Conservation (phyloP, 108 stramenopile genomes). For the Fragilaria radians region DNA sequence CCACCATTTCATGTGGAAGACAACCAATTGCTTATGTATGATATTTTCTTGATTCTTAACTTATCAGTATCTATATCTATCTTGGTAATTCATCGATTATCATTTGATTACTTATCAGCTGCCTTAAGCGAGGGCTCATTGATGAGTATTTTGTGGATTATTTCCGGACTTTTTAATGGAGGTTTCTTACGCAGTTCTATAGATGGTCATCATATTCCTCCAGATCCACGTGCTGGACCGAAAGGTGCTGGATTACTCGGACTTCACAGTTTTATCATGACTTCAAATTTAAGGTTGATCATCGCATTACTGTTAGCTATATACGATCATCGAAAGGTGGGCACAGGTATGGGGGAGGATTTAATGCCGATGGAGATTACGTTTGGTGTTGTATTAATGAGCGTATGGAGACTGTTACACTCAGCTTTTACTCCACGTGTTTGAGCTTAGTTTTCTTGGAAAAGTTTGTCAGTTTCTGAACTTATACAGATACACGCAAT, state of each 20-base stretch:
- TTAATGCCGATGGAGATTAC: constrained; percentile 56
- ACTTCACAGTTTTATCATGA: constrained; percentile 39
- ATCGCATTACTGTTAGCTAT: constrained; percentile 37
- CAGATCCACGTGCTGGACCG: constrained; percentile 48
- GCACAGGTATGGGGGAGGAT: constrained; percentile 32
- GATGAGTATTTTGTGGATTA: constrained; percentile 48
- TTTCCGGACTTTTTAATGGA: constrained; percentile 49
- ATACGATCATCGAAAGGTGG: constrained; percentile 43
- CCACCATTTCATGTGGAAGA: constrained; percentile 57
- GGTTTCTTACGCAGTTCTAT: constrained; percentile 48
- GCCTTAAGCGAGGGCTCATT: constrained; percentile 55
- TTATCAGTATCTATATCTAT: constrained; percentile 49
- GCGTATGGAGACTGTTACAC: constrained; percentile 50
- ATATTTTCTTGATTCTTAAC: constrained; percentile 54
- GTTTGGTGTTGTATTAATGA: constrained; percentile 52
- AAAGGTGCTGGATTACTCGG: constrained; percentile 41
- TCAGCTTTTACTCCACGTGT: constrained; percentile 29
- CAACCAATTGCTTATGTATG: constrained; percentile 43
- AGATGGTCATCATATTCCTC: constrained; percentile 47
- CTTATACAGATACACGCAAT: too few relatives aligned
- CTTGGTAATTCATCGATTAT: constrained; percentile 58
- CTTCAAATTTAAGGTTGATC: constrained; percentile 41
- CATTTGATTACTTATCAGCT: constrained; percentile 23
- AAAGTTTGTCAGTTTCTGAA: too few relatives aligned
- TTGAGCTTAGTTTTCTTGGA: too few relatives aligned